These are phyloP conservation scores for Dryadomyces quercus-mongolicae DNA, from an alignment of 2,329 filamentous ascomycete species.

Conservation along the genomic window DNA sequence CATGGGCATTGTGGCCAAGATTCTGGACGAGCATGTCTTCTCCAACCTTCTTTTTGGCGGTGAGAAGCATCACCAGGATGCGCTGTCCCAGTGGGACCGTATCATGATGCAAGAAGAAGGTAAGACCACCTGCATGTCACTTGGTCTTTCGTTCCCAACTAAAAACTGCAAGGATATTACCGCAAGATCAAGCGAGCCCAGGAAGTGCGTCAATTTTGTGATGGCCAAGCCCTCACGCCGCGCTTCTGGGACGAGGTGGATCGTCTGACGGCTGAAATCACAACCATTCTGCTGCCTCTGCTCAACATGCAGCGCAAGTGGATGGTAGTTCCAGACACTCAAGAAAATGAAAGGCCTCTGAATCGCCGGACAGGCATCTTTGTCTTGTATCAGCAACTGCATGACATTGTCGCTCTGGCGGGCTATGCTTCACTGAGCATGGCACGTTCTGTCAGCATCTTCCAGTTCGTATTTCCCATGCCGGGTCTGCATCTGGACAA, in stretches of 20 bases:
- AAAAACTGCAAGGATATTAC: conserved; percentile 19
- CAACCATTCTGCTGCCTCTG: conserved; percentile 24
- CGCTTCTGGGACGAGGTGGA: conserved; percentile 27
- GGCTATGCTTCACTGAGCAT: conserved; percentile 19
- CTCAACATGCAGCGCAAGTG: conserved; percentile 17
- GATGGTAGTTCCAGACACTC: background rate
- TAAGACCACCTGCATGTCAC: conserved; percentile 10
- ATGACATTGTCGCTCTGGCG: conserved; percentile 20
- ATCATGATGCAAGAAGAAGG: conserved; percentile 21
- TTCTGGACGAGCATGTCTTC: conserved; percentile 26
- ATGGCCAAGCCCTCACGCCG: conserved; percentile 14
- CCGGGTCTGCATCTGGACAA: conserved; percentile 16
- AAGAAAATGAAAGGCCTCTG: background rate
- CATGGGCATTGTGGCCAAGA: conserved; percentile 23
- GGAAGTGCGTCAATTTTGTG: conserved; percentile 17
- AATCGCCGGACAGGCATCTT: conserved; percentile 9
- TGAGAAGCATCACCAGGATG: conserved; percentile 11
- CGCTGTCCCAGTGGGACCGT: conserved; percentile 20
- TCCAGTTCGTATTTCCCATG: conserved; percentile 17
- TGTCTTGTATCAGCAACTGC: conserved; percentile 19
- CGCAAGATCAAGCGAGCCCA: conserved; percentile 22
- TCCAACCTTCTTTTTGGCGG: conserved; percentile 27
- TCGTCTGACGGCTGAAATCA: conserved; percentile 19
- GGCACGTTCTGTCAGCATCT: conserved; percentile 18
- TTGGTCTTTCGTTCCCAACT: background rate